Base-by-base conservation (phyloP, 164 flowering plant genomes). In the Sedum album region DNA sequence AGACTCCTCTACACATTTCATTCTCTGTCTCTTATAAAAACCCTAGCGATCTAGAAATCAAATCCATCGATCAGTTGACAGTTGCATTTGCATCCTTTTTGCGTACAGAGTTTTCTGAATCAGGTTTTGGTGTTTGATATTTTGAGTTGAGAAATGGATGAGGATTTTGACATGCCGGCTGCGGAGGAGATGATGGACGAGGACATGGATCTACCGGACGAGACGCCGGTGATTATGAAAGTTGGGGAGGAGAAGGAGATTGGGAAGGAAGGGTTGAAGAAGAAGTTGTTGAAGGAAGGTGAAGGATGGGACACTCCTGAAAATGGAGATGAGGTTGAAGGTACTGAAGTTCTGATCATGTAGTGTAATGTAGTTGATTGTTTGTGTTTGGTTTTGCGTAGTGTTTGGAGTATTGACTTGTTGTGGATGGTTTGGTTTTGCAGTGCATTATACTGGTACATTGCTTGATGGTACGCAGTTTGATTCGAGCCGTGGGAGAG, bases 401-500 rank as follows among this genome's bases (percentile, higher is more conserved):
- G n/a, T n/a, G n/a, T n/a, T n/a, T n/a, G n/a, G n/a, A n/a, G n/a
- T n/a, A n/a, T n/a, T n/a, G n/a, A n/a, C n/a, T n/a, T n/a, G n/a
- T 31, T 18, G 11, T 1, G n/a, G 31, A 11, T 62, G 36, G 48
- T 65, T 36, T 65, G 71, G n/a, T n/a, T n/a, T n/a, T 65, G 44
- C 83, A 94, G 97, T 94, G 71, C 97, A 94, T 76, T 94, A 94
- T 33, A 91, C 96, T 42, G 99, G 99, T 20, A 94, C 97, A 0
- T 75, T 94, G 84, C 82, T 94, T 33, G 97, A 94, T 76, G 97
- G 99, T 30, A 86, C 92, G 39, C 69, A 94, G 83, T 91, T 94
- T 57, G 99, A 94, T 79, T 94, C 97, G 10, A 91, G 99, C 69
- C 84, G 99, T 1, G 96, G 86, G 11, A 76, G 88, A 48, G 96